A percentile compares a stretch with the other conserved stretches of the same genome.
These are phyloP conservation scores for Chlamydomonas urium DNA, from an alignment of 139 green algal species.

Conservation along the genomic window DNA sequence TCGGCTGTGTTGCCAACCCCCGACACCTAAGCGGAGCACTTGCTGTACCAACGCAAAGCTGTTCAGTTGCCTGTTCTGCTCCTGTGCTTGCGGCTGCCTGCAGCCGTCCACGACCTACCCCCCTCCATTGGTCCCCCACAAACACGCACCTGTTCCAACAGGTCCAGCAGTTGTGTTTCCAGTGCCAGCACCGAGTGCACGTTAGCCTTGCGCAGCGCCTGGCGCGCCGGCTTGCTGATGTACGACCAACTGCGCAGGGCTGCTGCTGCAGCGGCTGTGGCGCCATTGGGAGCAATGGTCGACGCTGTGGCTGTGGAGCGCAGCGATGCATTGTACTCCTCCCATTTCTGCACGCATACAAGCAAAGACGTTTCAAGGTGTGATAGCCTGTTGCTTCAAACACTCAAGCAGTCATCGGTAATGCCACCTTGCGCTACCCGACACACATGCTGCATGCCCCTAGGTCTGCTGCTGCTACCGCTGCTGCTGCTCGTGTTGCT, in stretches of 20 bases:
- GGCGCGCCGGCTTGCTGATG: constrained; percentile 26
- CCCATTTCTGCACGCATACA: constrained; percentile 37
- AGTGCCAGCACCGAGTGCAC: constrained; percentile 40
- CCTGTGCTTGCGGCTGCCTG: neutral
- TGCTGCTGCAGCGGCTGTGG: constrained; percentile 23
- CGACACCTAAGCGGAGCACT: too few species aligned
- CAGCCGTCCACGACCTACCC: neutral
- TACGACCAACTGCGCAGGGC: constrained; percentile 36
- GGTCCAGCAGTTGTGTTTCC: constrained; percentile 40
- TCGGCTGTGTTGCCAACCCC: too few species aligned
- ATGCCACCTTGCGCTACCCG: too few species aligned
- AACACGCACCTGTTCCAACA: constrained; percentile 23
- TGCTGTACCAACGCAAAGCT: too few species aligned
- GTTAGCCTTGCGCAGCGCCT: constrained; percentile 40
- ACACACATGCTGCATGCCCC: too few species aligned
- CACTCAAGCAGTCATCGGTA: neutral
- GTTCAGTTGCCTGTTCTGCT: neutral
- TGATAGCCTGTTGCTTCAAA: neutral
- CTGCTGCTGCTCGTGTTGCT: too few species aligned
- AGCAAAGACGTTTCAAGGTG: too few species aligned
- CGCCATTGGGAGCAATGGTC: too few species aligned
- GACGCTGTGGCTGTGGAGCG: neutral
- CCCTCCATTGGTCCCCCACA: too few species aligned
- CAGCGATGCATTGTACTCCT: constrained; percentile 40
- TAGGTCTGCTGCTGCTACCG: too few species aligned